A percentile compares a stretch with the other conserved stretches of the same genome.
phyloP scores from a whole-genome alignment of 306 rosid species.

The Cicer arietinum region DNA sequence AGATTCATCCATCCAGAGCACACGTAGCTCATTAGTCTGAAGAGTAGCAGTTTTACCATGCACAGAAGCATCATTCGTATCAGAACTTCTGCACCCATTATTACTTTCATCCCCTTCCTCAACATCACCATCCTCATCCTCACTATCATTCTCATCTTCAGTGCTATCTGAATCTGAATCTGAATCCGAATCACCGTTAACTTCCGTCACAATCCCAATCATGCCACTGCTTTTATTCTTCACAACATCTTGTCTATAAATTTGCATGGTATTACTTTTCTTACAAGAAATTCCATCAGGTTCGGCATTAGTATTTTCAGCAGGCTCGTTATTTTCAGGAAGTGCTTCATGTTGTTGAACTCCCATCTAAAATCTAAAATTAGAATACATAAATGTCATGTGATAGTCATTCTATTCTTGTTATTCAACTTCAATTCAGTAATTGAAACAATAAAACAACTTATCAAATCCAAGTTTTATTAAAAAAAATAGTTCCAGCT shows the following conservation, averaged over 20 bases:
- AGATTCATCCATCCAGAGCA: constrained; percentile 88
- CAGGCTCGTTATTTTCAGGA: constrained; percentile 49
- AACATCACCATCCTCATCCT: constrained; percentile 53
- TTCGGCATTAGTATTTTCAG: constrained; percentile 47
- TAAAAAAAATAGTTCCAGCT: not conserved
- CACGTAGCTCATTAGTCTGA: constrained; percentile 77
- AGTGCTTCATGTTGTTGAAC: constrained; percentile 50
- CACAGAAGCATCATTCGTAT: constrained; percentile 55
- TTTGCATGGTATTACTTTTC: constrained; percentile 46
- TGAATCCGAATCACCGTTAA: constrained; percentile 88
- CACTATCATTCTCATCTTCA: constrained; percentile 68
- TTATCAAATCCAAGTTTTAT: constrained; percentile 21
- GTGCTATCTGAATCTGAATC: constrained; percentile 70
- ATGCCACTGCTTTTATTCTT: constrained; percentile 57
- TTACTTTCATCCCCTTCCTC: constrained; percentile 59
- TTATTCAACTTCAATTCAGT: constrained; percentile 38
- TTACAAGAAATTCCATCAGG: constrained; percentile 43
- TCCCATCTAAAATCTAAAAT: constrained; percentile 67
- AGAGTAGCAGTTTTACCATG: constrained; percentile 64
- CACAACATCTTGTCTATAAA: constrained; percentile 90
- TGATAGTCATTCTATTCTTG: constrained; percentile 27
- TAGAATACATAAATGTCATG: constrained; percentile 28
- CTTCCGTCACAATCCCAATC: constrained; percentile 91
- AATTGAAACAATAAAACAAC: constrained; percentile 32
- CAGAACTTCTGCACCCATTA: constrained; percentile 48